Percentiles rank a stretch among this genome's conserved stretches.
These are phyloP conservation scores for Gaertneriomyces sp. DNA, from an alignment of 192 early-diverging fungal genomes.

Conservation along the genomic window DNA sequence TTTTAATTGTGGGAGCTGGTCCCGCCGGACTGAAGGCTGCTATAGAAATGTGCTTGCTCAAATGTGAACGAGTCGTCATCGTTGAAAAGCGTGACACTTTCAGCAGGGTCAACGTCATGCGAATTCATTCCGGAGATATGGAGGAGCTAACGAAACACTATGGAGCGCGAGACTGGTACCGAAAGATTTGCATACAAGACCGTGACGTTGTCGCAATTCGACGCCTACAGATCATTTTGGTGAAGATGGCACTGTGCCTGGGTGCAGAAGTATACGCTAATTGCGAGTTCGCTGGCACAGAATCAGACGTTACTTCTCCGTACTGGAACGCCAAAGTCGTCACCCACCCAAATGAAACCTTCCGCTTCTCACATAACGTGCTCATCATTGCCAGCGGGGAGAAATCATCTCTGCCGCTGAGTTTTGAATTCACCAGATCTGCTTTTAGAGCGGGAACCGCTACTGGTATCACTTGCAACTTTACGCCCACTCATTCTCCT, in stretches of 20 bases:
- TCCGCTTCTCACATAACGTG: slow-evolving; percentile 12
- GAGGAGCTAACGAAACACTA: slow-evolving; percentile 19
- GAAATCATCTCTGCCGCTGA: slow-evolving; percentile 14
- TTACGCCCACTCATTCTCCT: slow-evolving; percentile 6
- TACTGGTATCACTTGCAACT: slow-evolving; percentile 27
- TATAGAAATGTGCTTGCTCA: slow-evolving; percentile 17
- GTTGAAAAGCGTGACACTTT: slow-evolving; percentile 25
- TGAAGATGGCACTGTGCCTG: slow-evolving; percentile 25
- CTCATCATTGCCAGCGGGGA: slow-evolving; percentile 22
- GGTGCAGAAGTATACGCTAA: slow-evolving; percentile 18
- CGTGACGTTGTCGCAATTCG: slow-evolving; percentile 21
- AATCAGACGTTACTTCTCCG: slow-evolving; percentile 1
- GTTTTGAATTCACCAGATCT: slow-evolving; percentile 8
- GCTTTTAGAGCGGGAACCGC: slow-evolving; percentile 20
- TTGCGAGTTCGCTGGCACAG: slow-evolving; percentile 1
- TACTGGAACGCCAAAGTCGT: slow-evolving; percentile 20
- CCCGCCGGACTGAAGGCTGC: slow-evolving; percentile 23
- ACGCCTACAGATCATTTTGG: slow-evolving; percentile 19
- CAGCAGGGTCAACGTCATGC: slow-evolving; percentile 22
- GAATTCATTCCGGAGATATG: slow-evolving; percentile 19
- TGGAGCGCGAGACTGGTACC: slow-evolving; percentile 24
- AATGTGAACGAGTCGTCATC: slow-evolving; percentile 12
- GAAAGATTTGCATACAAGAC: slow-evolving; percentile 15
- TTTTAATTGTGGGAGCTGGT: slow-evolving; percentile 22
- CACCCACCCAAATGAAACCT: background rate